Percentiles rank a stretch among this genome's conserved stretches.
phyloP scores from a whole-genome alignment of 495 filamentous ascomycete species.

The Mytilinidion resinicola region DNA sequence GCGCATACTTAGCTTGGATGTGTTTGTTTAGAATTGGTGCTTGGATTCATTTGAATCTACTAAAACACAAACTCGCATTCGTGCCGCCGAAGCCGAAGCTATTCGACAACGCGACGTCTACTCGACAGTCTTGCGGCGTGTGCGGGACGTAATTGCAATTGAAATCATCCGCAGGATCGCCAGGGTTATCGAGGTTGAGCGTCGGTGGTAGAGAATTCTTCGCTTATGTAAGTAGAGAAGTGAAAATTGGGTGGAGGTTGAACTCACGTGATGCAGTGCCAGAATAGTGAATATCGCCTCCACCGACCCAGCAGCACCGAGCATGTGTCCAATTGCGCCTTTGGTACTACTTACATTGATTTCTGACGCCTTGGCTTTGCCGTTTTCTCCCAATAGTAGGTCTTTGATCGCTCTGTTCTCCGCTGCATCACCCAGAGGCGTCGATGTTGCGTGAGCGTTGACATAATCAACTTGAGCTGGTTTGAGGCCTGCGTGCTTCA shows the following conservation, averaged over 20 bases:
- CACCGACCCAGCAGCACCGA: slow-evolving; percentile 83
- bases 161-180: slow-evolving; percentile 51
- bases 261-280: slow-evolving; percentile 66
- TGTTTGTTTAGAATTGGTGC: neutral
- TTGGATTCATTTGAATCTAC: slow-evolving; percentile 34
- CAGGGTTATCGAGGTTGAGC: slow-evolving; percentile 66
- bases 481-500: slow-evolving; percentile 62
- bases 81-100: slow-evolving; percentile 98
- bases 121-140: slow-evolving; percentile 57
- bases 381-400: slow-evolving; percentile 68
- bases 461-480: slow-evolving; percentile 79
- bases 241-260: too few species aligned
- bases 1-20: neutral
- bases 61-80: slow-evolving; percentile 85
- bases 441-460: slow-evolving; percentile 93
- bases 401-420: slow-evolving; percentile 79
- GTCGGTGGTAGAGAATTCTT: slow-evolving; percentile 83
- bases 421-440: slow-evolving; percentile 74
- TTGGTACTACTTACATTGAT: slow-evolving; percentile 90
- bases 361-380: slow-evolving; percentile 52
- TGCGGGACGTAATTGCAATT: slow-evolving; percentile 83
- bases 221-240: slow-evolving; percentile 2
- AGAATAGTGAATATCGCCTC: slow-evolving; percentile 81
- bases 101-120: slow-evolving; percentile 79
- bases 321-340: slow-evolving; percentile 84